Conservation (phyloP, 2,329 filamentous ascomycete species). For the Madurella mycetomatis region DNA sequence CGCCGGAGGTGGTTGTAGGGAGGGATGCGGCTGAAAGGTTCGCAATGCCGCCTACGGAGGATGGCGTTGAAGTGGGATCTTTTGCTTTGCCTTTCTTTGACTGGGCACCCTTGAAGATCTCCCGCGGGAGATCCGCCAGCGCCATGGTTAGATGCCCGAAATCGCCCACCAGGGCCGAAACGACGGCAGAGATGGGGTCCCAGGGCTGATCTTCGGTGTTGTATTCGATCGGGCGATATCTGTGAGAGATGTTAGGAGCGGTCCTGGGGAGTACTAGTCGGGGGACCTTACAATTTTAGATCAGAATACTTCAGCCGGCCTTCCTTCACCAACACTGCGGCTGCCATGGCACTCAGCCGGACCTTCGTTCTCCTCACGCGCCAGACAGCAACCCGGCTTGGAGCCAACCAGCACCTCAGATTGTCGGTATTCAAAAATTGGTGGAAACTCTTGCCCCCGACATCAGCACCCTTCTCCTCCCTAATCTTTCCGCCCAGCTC, state of each 20-base stretch:
- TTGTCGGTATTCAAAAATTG: conserved; percentile 61
- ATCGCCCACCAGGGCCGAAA: conserved; percentile 77
- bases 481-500: conserved; percentile 61
- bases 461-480: conserved; percentile 53
- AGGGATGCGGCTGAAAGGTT: conserved; percentile 3
- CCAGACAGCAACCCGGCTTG: conserved; percentile 69
- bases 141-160: conserved; percentile 76
- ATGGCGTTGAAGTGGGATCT: neutral
- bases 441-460: conserved; percentile 66
- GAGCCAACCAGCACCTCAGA: conserved; percentile 66
- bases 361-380: conserved; percentile 63
- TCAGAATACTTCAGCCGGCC: conserved; percentile 64
- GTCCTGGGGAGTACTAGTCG: neutral
- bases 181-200: conserved; percentile 73
- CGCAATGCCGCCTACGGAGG: neutral
- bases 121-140: conserved; percentile 66
- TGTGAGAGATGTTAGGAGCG: conserved; percentile 27
- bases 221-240: conserved; percentile 58
- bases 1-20: conserved; percentile 5
- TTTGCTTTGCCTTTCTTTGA: conserved; percentile 19
- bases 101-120: conserved; percentile 44
- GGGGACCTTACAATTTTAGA: conserved; percentile 60
- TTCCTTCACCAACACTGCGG: conserved; percentile 61
- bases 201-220: conserved; percentile 72
- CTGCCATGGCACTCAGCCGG: conserved; percentile 67